A percentile compares a stretch with the other conserved stretches of the same genome.
phyloP scores from a whole-genome alignment of 106 monocot species.

The Allium fistulosum region DNA sequence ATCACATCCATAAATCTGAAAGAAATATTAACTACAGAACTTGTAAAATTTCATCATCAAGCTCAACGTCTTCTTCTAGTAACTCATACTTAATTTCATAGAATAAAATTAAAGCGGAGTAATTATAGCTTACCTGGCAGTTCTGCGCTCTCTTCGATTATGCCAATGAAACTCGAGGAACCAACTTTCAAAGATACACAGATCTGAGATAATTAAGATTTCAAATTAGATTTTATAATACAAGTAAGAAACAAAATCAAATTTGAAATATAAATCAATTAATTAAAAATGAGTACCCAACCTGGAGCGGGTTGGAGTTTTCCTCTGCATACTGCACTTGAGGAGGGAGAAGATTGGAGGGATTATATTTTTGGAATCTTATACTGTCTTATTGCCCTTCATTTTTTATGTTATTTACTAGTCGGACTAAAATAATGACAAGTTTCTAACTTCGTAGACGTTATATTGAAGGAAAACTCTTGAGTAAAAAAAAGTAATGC shows the following conservation, averaged over 20 bases:
- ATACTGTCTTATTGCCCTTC: background rate
- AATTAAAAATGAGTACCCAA: background rate
- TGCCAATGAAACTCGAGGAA: background rate
- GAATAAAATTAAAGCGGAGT: background rate
- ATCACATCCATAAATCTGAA: no score
- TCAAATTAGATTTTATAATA: background rate
- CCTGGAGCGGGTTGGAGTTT: slow-evolving; percentile 3
- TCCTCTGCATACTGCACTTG: background rate
- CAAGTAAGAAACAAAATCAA: background rate
- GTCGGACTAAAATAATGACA: no score
- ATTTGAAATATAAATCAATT: background rate
- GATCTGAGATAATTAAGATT: slow-evolving; percentile 2
- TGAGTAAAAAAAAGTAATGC: no score
- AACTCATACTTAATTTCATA: no score
- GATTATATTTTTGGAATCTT: slow-evolving; percentile 12
- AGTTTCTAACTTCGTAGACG: no score
- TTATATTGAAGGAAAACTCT: background rate
- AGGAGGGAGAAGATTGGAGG: background rate
- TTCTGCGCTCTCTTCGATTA: slow-evolving; percentile 1
- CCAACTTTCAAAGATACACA: background rate
- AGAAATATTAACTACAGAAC: no score
- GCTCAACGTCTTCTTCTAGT: no score
- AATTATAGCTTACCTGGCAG: slow-evolving; percentile 1
- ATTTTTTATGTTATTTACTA: background rate
- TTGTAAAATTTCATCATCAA: no score